Conservation (phyloP, 257 asterid genomes). For the Mitragyna speciosa region DNA sequence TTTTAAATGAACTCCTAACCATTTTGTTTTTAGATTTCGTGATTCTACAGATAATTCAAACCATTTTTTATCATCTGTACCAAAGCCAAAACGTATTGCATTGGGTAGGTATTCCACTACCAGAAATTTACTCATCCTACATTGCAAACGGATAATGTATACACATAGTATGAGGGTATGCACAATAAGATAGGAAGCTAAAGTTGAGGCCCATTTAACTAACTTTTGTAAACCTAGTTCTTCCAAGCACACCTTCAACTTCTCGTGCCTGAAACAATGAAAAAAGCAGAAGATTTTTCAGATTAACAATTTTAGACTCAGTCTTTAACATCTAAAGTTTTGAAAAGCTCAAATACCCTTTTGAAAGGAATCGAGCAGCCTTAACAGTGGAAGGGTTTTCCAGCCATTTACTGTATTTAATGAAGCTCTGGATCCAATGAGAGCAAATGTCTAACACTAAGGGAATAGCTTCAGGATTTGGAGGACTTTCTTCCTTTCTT, state of each 20-base stretch:
- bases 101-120: background rate
- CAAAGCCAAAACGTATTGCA: background rate
- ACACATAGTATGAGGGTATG: background rate
- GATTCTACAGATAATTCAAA: background rate
- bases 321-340: slow-evolving; percentile 17
- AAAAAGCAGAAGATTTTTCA: slow-evolving; percentile 23
- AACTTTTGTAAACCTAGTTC: slow-evolving; percentile 79
- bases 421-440: slow-evolving; percentile 91
- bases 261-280: slow-evolving; percentile 64
- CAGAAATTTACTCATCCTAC: background rate
- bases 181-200: slow-evolving; percentile 7
- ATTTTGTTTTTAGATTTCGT: background rate
- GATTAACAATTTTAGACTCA: slow-evolving; percentile 5
- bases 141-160: background rate
- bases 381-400: slow-evolving; percentile 77
- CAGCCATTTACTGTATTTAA: slow-evolving; percentile 91
- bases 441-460: slow-evolving; percentile 75
- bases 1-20: background rate
- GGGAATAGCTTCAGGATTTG: slow-evolving; percentile 77
- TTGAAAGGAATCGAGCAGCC: slow-evolving; percentile 89
- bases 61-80: background rate
- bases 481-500: slow-evolving; percentile 49
- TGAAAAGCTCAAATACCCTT: slow-evolving; percentile 56
- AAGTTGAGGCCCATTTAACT: slow-evolving; percentile 35
- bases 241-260: slow-evolving; percentile 63